Conservation (phyloP, 495 filamentous ascomycete species). For the Penicillium turbatum region DNA sequence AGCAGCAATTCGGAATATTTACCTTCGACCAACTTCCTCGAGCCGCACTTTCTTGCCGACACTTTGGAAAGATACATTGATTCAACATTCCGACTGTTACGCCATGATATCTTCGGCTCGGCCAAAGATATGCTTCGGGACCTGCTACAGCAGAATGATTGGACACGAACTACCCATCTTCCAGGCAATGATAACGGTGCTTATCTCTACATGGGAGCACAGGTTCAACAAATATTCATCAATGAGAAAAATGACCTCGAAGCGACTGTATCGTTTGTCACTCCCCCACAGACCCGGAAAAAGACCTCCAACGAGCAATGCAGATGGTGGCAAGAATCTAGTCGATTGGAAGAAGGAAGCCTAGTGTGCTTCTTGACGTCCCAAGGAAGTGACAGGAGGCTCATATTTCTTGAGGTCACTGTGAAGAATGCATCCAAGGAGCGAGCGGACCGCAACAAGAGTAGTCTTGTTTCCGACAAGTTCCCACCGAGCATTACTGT, state of each 20-base stretch:
- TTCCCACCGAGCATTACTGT: conserved; percentile 12
- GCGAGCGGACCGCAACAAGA: conserved; percentile 1
- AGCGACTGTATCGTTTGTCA: conserved; percentile 9
- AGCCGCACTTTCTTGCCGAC: conserved; percentile 9
- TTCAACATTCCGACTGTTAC: conserved; percentile 13
- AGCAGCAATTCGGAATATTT: conserved; percentile 12
- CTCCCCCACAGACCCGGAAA: conserved; percentile 6
- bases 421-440: conserved; percentile 9
- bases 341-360: conserved; percentile 11
- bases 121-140: conserved; percentile 12
- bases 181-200: conserved; percentile 4
- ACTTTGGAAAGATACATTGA: conserved; percentile 11
- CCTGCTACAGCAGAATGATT: neutral
- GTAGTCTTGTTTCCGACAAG: conserved; percentile 8
- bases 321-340: conserved; percentile 16
- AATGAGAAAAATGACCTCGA: conserved; percentile 14
- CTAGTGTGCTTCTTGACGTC: conserved; percentile 12
- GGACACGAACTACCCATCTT: conserved; percentile 23
- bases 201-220: conserved; percentile 10
- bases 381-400: neutral
- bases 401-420: conserved; percentile 12
- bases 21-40: conserved; percentile 13
- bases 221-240: conserved; percentile 6
- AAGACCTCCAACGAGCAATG: conserved; percentile 6
- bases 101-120: conserved; percentile 15